Conservation (phyloP, 2,329 filamentous ascomycete genomes). For the Trichoderma sp. region DNA sequence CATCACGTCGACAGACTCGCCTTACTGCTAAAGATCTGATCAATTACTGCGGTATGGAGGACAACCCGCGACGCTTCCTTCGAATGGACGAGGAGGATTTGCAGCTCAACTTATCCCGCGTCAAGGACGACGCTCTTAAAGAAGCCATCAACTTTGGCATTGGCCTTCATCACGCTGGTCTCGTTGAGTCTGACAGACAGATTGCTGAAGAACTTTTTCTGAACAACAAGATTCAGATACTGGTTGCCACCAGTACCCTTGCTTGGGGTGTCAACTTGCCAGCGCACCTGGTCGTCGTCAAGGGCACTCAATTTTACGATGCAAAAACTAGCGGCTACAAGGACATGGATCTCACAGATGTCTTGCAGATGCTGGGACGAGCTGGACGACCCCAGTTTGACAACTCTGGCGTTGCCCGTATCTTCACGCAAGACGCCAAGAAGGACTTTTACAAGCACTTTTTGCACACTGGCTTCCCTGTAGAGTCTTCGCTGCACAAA, state of each 20-base stretch:
- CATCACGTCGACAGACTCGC: constrained; percentile 90
- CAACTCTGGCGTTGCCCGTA: constrained; percentile 90
- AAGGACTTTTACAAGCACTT: constrained; percentile 99
- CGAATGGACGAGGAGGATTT: constrained; percentile 94
- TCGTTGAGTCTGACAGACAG: constrained; percentile 91
- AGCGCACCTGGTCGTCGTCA: constrained; percentile 94
- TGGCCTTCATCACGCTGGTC: constrained; percentile 92
- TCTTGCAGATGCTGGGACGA: constrained; percentile 95
- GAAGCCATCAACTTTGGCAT: constrained; percentile 98
- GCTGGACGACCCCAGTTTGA: constrained; percentile 97
- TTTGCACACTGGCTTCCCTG: constrained; percentile 94
- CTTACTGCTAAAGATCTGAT: constrained; percentile 95
- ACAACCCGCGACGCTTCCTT: constrained; percentile 91
- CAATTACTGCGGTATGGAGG: constrained; percentile 97
- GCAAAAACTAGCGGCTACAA: constrained; percentile 97
- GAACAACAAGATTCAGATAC: constrained; percentile 96
- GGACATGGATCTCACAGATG: constrained; percentile 98
- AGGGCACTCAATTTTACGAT: constrained; percentile 97
- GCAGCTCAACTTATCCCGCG: constrained; percentile 80
- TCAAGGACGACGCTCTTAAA: constrained; percentile 89
- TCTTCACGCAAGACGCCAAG: constrained; percentile 96
- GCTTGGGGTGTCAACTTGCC: constrained; percentile 99
- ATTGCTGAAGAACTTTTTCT: constrained; percentile 92
- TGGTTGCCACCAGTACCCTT: constrained; percentile 92
- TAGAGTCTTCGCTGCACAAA: constrained; percentile 94